A percentile compares a stretch with the other conserved stretches of the same genome.
These are phyloP conservation scores for Penicillium sp. DNA, from an alignment of 2,329 filamentous ascomycete species.

Conservation along the genomic window DNA sequence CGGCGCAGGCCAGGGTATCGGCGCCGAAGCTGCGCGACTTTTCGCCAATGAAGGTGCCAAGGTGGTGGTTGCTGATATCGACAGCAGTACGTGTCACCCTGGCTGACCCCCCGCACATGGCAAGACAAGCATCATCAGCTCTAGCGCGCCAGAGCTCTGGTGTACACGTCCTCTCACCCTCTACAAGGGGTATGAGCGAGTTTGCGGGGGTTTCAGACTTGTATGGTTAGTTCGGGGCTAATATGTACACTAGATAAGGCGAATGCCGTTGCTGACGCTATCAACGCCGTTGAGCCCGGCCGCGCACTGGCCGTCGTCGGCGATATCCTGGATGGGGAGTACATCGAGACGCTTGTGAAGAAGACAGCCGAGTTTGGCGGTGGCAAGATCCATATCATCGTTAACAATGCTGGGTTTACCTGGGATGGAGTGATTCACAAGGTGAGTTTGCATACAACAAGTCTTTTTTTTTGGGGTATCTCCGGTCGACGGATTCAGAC, in stretches of 20 bases:
- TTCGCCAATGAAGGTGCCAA: conserved; percentile 88
- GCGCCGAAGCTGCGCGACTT: conserved; percentile 76
- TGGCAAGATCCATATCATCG: conserved; percentile 87
- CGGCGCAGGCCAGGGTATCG: conserved; percentile 83
- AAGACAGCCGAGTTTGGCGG: conserved; percentile 76
- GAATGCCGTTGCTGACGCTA: conserved; percentile 65
- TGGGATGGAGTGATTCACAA: conserved; percentile 95
- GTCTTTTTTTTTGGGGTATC: neutral
- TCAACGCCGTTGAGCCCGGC: conserved; percentile 65
- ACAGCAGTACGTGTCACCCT: conserved; percentile 57
- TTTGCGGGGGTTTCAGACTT: neutral
- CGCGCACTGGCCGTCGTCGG: conserved; percentile 73
- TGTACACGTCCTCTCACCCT: neutral
- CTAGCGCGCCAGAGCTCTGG: too few species aligned
- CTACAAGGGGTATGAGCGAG: neutral
- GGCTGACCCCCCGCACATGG: neutral
- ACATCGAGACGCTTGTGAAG: conserved; percentile 71
- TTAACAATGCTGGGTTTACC: conserved; percentile 90
- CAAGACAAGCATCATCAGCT: neutral
- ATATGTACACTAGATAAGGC: conserved; percentile 62
- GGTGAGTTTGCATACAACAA: conserved; percentile 35
- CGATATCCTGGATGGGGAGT: conserved; percentile 71
- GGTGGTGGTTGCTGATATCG: conserved; percentile 82
- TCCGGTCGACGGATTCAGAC: neutral
- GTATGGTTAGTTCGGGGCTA: neutral